A percentile compares a stretch with the other conserved stretches of the same genome.
Conservation (phyloP, 495 filamentous ascomycete genomes). For the Penicillium maclennaniae region DNA sequence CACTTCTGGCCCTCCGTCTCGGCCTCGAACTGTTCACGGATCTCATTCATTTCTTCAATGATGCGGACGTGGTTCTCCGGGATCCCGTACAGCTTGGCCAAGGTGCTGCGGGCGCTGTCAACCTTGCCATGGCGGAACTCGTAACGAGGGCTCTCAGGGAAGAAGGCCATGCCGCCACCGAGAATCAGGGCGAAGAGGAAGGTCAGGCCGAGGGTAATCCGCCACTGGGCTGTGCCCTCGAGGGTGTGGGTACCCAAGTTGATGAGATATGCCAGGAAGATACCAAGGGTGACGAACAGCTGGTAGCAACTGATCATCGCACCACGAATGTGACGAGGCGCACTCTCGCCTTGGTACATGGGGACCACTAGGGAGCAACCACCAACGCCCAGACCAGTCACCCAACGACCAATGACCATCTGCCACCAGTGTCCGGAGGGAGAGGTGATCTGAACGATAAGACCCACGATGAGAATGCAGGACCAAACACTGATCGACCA, state of each 20-base stretch:
- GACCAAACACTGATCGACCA: slow-evolving; percentile 53
- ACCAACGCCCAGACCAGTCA: slow-evolving; percentile 68
- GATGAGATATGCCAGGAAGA: slow-evolving; percentile 75
- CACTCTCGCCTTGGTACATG: slow-evolving; percentile 71
- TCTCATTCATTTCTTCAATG: slow-evolving; percentile 62
- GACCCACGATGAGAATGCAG: slow-evolving; percentile 60
- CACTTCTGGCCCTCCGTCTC: slow-evolving; percentile 56
- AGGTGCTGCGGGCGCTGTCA: slow-evolving; percentile 60
- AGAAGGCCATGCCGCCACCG: slow-evolving; percentile 64
- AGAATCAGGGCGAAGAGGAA: slow-evolving; percentile 73
- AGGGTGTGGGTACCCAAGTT: slow-evolving; percentile 66
- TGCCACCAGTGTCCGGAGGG: slow-evolving; percentile 49
- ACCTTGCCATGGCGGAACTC: slow-evolving; percentile 62
- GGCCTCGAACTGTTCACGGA: slow-evolving; percentile 54
- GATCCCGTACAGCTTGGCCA: slow-evolving; percentile 69
- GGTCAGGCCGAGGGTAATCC: slow-evolving; percentile 73
- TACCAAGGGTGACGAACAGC: slow-evolving; percentile 83
- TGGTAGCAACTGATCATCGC: slow-evolving; percentile 72
- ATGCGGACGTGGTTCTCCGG: slow-evolving; percentile 60
- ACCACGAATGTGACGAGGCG: slow-evolving; percentile 62
- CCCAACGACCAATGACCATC: slow-evolving; percentile 51
- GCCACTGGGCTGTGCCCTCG: slow-evolving; percentile 57
- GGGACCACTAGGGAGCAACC: slow-evolving; percentile 65
- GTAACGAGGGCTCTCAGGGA: slow-evolving; percentile 68
- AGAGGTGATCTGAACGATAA: slow-evolving; percentile 63